These are phyloP conservation scores for Ceratobasidium sp. DNA, from an alignment of 1,284 basidiomycete species.

Conservation along the genomic window DNA sequence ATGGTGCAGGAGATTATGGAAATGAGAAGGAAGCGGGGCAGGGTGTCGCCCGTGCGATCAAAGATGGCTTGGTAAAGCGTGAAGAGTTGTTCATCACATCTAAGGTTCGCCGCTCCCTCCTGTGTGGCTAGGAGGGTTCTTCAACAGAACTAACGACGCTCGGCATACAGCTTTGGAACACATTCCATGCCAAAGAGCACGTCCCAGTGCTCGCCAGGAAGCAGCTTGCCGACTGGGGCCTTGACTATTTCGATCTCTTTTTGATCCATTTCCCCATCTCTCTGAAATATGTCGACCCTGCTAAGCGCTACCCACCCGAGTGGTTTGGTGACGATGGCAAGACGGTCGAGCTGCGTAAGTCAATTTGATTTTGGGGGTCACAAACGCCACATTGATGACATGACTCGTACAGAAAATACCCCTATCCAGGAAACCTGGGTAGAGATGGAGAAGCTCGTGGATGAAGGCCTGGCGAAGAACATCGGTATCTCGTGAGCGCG, in stretches of 20 bases:
- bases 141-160: background rate
- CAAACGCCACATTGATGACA: background rate
- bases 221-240: slow-evolving; percentile 77
- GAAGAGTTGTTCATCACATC: slow-evolving; percentile 52
- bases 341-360: slow-evolving; percentile 61
- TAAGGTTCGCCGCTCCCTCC: slow-evolving; percentile 38
- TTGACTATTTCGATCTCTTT: slow-evolving; percentile 59
- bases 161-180: slow-evolving; percentile 74
- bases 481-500: slow-evolving; percentile 68
- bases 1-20: slow-evolving; percentile 51
- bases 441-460: slow-evolving; percentile 76
- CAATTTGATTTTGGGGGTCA: slow-evolving; percentile 34
- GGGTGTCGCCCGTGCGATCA: slow-evolving; percentile 52
- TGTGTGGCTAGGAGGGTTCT: background rate
- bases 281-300: slow-evolving; percentile 76
- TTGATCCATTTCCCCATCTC: slow-evolving; percentile 79
- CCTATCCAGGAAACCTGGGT: slow-evolving; percentile 78
- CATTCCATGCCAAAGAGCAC: slow-evolving; percentile 74
- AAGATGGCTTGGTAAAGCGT: slow-evolving; percentile 53
- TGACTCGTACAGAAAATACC: slow-evolving; percentile 58
- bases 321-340: slow-evolving; percentile 72
- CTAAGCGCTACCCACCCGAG: slow-evolving; percentile 77
- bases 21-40: slow-evolving; percentile 55
- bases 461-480: slow-evolving; percentile 71
- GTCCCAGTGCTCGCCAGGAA: slow-evolving; percentile 62